These are phyloP conservation scores for Panicum hallii DNA, from an alignment of 202 grass and related monocot genomes.

Conservation along the genomic window DNA sequence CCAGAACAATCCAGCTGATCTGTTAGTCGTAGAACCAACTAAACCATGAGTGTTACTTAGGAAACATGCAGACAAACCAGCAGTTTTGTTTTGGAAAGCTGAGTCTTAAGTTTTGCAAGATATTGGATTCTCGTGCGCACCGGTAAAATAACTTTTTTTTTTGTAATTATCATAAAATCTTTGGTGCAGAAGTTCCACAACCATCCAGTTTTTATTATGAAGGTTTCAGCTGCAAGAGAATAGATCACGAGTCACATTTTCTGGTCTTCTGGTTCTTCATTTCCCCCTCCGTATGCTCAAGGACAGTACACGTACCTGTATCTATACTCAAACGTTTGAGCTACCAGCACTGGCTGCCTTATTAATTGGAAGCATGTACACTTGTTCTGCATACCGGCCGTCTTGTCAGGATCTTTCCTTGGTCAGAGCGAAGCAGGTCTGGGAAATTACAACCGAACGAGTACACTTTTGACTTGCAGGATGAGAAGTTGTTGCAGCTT, in stretches of 20 bases:
- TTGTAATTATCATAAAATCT: conserved; percentile 1
- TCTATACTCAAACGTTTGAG: conserved; percentile 38
- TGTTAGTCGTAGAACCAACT: conserved; percentile 4
- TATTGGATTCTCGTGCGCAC: not conserved
- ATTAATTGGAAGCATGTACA: conserved; percentile 42
- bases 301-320: conserved; percentile 35
- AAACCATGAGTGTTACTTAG: conserved; percentile 2
- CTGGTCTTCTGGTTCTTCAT: conserved; percentile 38
- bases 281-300: conserved; percentile 27
- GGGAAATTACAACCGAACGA: conserved; percentile 41
- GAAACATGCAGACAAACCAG: not conserved
- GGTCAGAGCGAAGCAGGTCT: conserved; percentile 62
- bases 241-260: conserved; percentile 32
- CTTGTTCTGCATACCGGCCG: conserved; percentile 38
- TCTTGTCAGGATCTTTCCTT: conserved; percentile 46
- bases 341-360: conserved; percentile 42
- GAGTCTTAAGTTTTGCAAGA: not conserved
- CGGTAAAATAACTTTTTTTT: not conserved
- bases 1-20: not conserved
- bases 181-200: conserved; percentile 8
- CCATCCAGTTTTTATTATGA: not conserved
- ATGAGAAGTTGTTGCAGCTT: conserved; percentile 62
- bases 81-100: not conserved
- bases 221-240: conserved; percentile 32
- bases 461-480: conserved; percentile 62